Evolutionary conservation across 306 rosid species (phyloP).

Genomic region (Prunus mira): DNA sequence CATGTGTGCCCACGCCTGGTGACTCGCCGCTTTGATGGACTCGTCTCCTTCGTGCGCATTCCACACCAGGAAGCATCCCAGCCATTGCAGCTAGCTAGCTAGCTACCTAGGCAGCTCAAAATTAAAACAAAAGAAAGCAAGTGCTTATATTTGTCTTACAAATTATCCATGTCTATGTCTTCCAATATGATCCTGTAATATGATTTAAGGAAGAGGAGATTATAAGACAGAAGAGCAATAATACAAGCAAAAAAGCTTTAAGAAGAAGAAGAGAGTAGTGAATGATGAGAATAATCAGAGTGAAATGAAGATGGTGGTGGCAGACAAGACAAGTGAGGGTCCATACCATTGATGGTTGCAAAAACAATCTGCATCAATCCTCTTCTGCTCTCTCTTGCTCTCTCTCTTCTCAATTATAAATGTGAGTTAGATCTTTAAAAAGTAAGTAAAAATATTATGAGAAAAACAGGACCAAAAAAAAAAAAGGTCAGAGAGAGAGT

Average conservation of each 20-base stretch:
- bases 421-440: background rate
- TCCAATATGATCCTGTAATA: background rate
- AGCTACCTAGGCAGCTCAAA: background rate
- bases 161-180: background rate
- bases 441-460: background rate
- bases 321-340: slow-evolving; percentile 35
- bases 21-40: slow-evolving; percentile 55
- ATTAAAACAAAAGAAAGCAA: background rate
- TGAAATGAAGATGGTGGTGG: background rate
- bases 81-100: slow-evolving; percentile 37
- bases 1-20: slow-evolving; percentile 21
- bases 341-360: slow-evolving; percentile 19
- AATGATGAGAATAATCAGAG: background rate
- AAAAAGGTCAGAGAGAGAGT: background rate
- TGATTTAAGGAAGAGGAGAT: background rate
- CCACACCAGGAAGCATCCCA: slow-evolving; percentile 92
- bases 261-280: background rate
- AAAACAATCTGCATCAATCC: slow-evolving; percentile 7
- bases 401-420: slow-evolving; percentile 4
- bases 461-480: background rate
- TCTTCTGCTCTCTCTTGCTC: background rate
- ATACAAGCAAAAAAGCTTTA: background rate
- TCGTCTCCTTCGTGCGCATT: slow-evolving; percentile 81
- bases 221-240: no score
- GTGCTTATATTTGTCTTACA: background rate